Percentiles rank a stretch among this genome's conserved stretches.
phyloP scores from a whole-genome alignment of 1,284 basidiomycete species.

The Melampsora americana region DNA sequence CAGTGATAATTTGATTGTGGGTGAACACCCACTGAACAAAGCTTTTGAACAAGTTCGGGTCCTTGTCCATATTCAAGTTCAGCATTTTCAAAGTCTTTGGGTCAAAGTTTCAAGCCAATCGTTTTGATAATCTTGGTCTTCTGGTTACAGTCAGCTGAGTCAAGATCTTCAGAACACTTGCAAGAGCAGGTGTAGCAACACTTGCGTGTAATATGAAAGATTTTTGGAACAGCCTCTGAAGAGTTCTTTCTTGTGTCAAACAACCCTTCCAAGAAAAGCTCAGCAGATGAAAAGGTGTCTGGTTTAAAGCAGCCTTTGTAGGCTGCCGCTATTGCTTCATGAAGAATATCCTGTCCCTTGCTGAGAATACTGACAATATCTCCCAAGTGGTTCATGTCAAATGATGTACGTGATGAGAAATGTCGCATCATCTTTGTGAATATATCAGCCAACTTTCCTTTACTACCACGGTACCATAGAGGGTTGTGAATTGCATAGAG shows the following conservation, averaged over 20 bases:
- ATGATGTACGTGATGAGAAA: background rate
- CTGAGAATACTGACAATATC: background rate
- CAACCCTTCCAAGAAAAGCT: background rate
- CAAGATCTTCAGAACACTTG: background rate
- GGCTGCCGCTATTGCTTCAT: background rate
- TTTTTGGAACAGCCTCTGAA: background rate
- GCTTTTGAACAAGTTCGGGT: background rate
- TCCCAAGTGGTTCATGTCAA: constrained; percentile 1
- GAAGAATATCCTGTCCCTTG: background rate
- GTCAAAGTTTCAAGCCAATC: background rate
- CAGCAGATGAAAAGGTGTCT: background rate
- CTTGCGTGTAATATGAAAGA: background rate
- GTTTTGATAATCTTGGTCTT: background rate
- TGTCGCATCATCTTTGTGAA: background rate
- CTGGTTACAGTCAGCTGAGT: background rate
- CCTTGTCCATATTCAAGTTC: background rate
- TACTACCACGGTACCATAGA: background rate
- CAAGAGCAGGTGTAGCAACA: background rate
- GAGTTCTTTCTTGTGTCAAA: background rate
- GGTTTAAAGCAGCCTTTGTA: background rate
- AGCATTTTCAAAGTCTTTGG: background rate
- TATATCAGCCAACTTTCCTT: background rate
- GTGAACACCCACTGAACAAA: background rate
- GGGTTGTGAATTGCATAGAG: background rate
- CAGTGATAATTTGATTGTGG: background rate